phyloP scores from a whole-genome alignment of 257 asterid genomes.

The Solanum etuberosum region DNA sequence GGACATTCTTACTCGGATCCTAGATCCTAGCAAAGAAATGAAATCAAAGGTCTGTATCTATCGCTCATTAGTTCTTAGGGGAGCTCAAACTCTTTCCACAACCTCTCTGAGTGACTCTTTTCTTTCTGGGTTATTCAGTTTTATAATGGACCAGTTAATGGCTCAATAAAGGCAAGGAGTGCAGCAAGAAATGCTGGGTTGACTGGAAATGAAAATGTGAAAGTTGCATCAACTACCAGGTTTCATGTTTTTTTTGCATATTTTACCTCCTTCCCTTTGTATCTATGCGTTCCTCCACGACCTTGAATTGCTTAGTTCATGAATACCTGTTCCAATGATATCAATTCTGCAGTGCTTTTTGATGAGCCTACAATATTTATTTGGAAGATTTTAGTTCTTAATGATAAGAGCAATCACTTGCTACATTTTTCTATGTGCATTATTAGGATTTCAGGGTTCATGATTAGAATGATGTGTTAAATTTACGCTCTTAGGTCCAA shows the following conservation, averaged over 20 bases:
- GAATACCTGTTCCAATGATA: not conserved
- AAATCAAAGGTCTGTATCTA: slow-evolving; percentile 45
- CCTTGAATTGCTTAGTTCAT: not conserved
- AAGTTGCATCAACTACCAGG: slow-evolving; percentile 35
- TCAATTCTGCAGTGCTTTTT: not conserved
- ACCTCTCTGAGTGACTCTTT: slow-evolving; percentile 1
- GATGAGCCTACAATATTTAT: not conserved
- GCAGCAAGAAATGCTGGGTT: slow-evolving; percentile 10
- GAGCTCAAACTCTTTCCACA: not conserved
- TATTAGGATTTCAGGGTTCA: not conserved
- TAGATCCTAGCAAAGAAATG: slow-evolving; percentile 70
- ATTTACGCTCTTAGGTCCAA: not conserved
- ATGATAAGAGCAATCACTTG: not conserved
- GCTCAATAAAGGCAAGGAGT: slow-evolving; percentile 21
- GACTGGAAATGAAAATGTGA: slow-evolving; percentile 12
- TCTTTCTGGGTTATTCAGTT: slow-evolving; percentile 29
- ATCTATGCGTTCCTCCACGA: not conserved
- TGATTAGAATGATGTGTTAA: not conserved
- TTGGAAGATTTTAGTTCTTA: not conserved
- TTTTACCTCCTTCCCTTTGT: not conserved
- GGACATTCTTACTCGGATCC: slow-evolving; percentile 63
- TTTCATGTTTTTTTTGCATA: slow-evolving; percentile 18
- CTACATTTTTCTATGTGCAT: not conserved
- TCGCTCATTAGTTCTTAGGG: not conserved
- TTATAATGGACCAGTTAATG: slow-evolving; percentile 36